phyloP scores from a whole-genome alignment of 1,139 yeast genomes.

The Diutina neorugosa region DNA sequence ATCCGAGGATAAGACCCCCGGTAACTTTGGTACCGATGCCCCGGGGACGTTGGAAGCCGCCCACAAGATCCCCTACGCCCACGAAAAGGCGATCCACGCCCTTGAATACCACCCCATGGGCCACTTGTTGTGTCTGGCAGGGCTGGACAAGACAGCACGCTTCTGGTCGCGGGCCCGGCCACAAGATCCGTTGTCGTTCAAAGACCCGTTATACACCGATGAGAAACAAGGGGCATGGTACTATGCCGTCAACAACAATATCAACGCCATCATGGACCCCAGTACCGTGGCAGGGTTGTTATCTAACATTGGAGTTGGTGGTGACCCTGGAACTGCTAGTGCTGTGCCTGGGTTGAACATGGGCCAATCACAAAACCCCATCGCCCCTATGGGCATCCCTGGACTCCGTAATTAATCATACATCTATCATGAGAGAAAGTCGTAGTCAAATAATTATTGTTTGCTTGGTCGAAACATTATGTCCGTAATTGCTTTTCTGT shows the following conservation, averaged over 20 bases:
- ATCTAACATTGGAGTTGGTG: background rate
- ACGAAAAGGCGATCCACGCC: constrained; percentile 85
- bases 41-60: constrained; percentile 28
- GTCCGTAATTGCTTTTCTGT: too few species aligned
- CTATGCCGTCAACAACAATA: constrained; percentile 54
- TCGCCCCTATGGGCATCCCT: background rate
- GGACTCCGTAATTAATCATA: background rate
- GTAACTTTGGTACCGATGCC: constrained; percentile 8
- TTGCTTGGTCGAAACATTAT: too few species aligned
- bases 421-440: background rate
- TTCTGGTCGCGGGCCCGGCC: constrained; percentile 95
- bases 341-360: constrained; percentile 1
- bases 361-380: background rate
- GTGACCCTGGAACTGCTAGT: background rate
- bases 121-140: constrained; percentile 81
- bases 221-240: constrained; percentile 67
- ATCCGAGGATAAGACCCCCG: constrained; percentile 13
- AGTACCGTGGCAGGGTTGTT: background rate
- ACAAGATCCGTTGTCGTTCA: constrained; percentile 71
- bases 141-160: constrained; percentile 87
- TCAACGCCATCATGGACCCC: constrained; percentile 39
- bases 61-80: constrained; percentile 79
- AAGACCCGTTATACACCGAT: constrained; percentile 69
- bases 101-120: constrained; percentile 92
- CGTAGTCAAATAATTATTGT: background rate